Evolutionary conservation across 345 rosid species (phyloP), one percentile per base, ranked within the genome.

Genomic region (Rhizophora mangle): DNA sequence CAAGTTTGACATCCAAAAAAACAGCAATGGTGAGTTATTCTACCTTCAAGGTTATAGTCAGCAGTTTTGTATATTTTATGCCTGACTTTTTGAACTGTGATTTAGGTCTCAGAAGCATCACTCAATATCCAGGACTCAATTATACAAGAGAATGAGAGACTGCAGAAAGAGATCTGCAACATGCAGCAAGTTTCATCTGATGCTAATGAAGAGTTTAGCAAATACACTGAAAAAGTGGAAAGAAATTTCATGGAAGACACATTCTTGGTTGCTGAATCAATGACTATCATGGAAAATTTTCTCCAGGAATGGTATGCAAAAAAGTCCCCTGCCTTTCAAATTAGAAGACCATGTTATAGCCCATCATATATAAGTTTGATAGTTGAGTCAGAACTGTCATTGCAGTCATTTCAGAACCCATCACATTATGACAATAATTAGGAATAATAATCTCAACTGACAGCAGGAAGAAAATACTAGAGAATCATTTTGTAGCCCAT

Each of bases 51-150:
- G 49, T 43, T 46, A 55, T 30, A 10, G 43, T 57, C 18, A 64
- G 15, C 31, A 29, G 27, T 72, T 22, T 52, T 52, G 69, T 15
- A 11, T 46, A 69, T 54, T 51, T 58, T 55, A 68, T 54, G 56
- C 58, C 70, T 73, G 68, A 68, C 62, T 61, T 66, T 26, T 37
- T 10, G 34, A 24, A 47, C 63, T 66, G 27, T 68, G 71, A 56
- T 54, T 43, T 62, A 91, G 98, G 88, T 94, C 54, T 76, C 85
- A 20, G 86, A 88, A 77, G 90, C 86, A 66, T 82, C 96, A 72
- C 79, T 74, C 30, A 71, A 63, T 67, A 81, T 89, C 74, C 73
- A 77, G 6, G 86, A 84, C 43, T 69, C 75, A 5, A 79, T 60
- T 65, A 43, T 69, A 21, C 81, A 74, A 18, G 93, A 89, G 72